Percentiles rank a stretch among this genome's conserved stretches.
Conservation (phyloP, 2,329 filamentous ascomycete genomes). For the Neoascochyta sp. region DNA sequence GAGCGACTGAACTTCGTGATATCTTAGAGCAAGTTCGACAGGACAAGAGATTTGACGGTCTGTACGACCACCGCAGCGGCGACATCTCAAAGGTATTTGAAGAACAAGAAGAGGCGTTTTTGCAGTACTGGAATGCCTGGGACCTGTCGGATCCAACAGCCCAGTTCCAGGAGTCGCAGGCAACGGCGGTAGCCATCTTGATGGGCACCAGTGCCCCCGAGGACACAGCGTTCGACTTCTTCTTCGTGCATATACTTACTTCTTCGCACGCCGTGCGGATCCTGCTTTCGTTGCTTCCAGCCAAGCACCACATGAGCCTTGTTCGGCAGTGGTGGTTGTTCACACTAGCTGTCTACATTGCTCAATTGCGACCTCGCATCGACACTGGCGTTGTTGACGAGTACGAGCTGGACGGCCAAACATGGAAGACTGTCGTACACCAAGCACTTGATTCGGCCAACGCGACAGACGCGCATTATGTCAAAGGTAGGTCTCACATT, state of each 20-base stretch:
- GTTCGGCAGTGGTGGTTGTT: constrained; percentile 90
- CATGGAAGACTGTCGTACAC: constrained; percentile 74
- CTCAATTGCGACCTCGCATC: constrained; percentile 69
- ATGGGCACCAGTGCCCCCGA: constrained; percentile 45
- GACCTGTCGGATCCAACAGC: constrained; percentile 60
- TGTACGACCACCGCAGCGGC: constrained; percentile 58
- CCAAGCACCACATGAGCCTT: constrained; percentile 67
- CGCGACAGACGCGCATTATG: constrained; percentile 73
- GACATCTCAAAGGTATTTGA: constrained; percentile 68
- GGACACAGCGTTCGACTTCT: constrained; percentile 68
- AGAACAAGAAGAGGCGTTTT: constrained; percentile 63
- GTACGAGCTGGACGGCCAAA: constrained; percentile 59
- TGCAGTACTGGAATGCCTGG: constrained; percentile 94
- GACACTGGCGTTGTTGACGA: constrained; percentile 58
- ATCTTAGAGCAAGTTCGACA: constrained; percentile 65
- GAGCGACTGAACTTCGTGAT: constrained; percentile 53
- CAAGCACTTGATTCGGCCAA: constrained; percentile 66
- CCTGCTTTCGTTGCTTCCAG: constrained; percentile 71
- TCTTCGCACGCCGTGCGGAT: constrained; percentile 86
- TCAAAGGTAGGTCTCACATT: constrained; percentile 71
- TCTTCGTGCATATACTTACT: constrained; percentile 76
- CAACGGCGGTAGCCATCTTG: constrained; percentile 57
- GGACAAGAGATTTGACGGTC: constrained; percentile 66
- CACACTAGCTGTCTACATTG: constrained; percentile 71
- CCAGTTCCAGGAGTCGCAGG: constrained; percentile 70